phyloP scores from a whole-genome alignment of 2,329 filamentous ascomycete species.

The Botryosphaeria dothidea region DNA sequence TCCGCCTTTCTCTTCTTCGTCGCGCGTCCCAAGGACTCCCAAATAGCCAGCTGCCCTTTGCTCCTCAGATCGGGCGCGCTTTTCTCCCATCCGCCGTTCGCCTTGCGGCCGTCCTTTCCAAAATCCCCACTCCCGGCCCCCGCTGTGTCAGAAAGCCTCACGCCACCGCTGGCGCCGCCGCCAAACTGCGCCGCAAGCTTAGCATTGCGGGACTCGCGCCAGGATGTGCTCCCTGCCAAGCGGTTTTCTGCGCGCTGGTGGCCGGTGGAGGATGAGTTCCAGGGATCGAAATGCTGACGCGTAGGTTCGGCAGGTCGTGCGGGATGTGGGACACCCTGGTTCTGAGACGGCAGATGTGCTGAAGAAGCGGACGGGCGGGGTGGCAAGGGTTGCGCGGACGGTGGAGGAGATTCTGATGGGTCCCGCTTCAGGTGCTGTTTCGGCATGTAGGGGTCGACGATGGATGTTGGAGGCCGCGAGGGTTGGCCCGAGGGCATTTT shows the following conservation, averaged over 20 bases:
- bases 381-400: slow-evolving; percentile 18
- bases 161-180: slow-evolving; percentile 53
- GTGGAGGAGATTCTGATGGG: slow-evolving; percentile 8
- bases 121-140: slow-evolving; percentile 64
- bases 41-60: slow-evolving; percentile 46
- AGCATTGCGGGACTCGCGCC: slow-evolving; percentile 68
- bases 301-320: slow-evolving; percentile 23
- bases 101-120: slow-evolving; percentile 50
- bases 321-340: slow-evolving; percentile 4
- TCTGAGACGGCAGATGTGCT: background rate
- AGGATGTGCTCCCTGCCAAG: slow-evolving; percentile 63
- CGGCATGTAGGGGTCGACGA: background rate
- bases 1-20: slow-evolving; percentile 25
- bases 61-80: slow-evolving; percentile 51
- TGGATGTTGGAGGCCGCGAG: background rate
- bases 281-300: slow-evolving; percentile 59
- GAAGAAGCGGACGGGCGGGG: background rate
- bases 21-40: slow-evolving; percentile 29
- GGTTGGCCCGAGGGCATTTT: background rate
- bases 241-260: slow-evolving; percentile 75
- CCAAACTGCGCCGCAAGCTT: slow-evolving; percentile 73
- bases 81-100: slow-evolving; percentile 54
- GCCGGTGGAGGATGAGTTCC: slow-evolving; percentile 73
- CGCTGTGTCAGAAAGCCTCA: slow-evolving; percentile 64
- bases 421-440: background rate